These are phyloP conservation scores for Lenwebbia sp. DNA, from an alignment of 345 rosid species.

Conservation along the genomic window DNA sequence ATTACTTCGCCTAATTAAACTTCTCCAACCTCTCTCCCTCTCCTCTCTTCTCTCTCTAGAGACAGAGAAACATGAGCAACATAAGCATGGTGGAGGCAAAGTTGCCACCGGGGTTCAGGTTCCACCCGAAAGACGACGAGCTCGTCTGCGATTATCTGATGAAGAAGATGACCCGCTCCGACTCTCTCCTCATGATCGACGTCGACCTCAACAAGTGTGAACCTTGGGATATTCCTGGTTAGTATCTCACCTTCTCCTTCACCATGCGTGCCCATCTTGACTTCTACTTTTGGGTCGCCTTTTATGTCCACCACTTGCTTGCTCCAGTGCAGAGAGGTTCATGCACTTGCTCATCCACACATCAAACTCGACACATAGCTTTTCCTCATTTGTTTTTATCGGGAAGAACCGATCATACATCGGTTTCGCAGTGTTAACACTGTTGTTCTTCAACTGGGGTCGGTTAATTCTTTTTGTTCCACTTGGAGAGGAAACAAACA, in stretches of 20 bases:
- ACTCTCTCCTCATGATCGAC: constrained; percentile 40
- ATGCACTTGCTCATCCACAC: neutral
- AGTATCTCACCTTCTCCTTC: neutral
- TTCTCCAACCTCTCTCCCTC: neutral
- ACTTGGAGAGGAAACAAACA: neutral
- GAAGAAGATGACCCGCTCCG: constrained; percentile 22
- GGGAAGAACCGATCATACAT: neutral
- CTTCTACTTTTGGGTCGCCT: neutral
- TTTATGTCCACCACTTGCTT: neutral
- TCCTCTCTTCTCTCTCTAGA: neutral
- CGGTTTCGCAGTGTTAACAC: neutral
- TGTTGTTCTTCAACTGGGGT: neutral
- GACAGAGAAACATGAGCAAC: constrained; percentile 25
- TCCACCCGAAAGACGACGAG: constrained; percentile 86
- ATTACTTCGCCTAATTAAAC: neutral
- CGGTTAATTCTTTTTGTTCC: neutral
- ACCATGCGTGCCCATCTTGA: neutral
- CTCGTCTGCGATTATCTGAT: constrained; percentile 83
- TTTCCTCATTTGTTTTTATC: neutral
- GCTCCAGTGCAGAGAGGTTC: neutral
- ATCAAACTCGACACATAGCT: neutral
- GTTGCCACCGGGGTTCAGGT: constrained; percentile 87
- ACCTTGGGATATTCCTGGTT: constrained; percentile 97
- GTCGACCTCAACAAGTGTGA: constrained; percentile 94
- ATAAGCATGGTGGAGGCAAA: constrained; percentile 67